Evolutionary conservation across 345 rosid genomes (phyloP).

Genomic region (Abelmoschus esculentus): DNA sequence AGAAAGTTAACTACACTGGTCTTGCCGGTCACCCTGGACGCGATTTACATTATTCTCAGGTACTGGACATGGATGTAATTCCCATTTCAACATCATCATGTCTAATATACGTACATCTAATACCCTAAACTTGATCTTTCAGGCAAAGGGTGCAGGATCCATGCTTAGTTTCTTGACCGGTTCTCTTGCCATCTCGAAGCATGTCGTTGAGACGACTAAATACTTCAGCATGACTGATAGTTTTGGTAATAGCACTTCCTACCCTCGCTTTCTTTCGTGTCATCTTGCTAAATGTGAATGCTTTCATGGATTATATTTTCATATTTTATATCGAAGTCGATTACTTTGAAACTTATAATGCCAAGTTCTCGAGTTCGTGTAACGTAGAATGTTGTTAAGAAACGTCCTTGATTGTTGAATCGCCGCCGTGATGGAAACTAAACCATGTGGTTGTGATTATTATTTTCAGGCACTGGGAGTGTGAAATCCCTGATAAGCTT

Average conservation of each 20-base stretch:
- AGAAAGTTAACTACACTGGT: constrained; percentile 78
- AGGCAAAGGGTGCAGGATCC: constrained; percentile 96
- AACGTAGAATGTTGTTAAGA: not conserved
- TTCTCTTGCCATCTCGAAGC: constrained; percentile 75
- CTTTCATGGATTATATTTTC: not conserved
- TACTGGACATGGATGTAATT: constrained; percentile 10
- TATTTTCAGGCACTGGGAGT: constrained; percentile 40
- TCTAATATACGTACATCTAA: not conserved
- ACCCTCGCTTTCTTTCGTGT: not conserved
- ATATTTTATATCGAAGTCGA: not conserved
- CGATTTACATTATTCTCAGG: constrained; percentile 89
- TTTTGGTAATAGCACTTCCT: constrained; percentile 56
- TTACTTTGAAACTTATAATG: not conserved
- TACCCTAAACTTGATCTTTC: constrained; percentile 13
- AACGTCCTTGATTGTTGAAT: not conserved
- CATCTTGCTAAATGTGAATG: not conserved
- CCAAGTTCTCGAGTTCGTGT: not conserved
- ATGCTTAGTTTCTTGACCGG: constrained; percentile 91
- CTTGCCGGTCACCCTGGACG: constrained; percentile 80
- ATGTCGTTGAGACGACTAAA: constrained; percentile 75
- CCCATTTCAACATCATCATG: not conserved
- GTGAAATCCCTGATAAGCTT: constrained; percentile 58
- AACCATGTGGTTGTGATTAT: not conserved
- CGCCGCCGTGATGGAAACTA: not conserved
- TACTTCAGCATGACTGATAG: constrained; percentile 94